These are phyloP conservation scores for Alternaria sp. DNA, from an alignment of 2,329 filamentous ascomycete genomes.

Conservation along the genomic window DNA sequence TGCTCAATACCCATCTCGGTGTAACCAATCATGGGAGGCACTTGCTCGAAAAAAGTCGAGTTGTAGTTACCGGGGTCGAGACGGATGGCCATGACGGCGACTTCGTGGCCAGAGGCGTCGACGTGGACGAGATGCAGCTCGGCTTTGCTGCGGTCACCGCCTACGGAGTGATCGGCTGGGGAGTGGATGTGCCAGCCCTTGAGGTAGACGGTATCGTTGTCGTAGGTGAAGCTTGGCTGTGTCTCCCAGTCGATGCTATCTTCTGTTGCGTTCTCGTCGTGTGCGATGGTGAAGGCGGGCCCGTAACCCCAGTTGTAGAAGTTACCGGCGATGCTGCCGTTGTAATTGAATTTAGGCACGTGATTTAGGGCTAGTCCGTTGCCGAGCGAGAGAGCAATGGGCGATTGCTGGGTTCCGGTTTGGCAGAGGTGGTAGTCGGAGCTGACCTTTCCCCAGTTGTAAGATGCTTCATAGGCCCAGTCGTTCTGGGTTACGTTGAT, in stretches of 20 bases:
- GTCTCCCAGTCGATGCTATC: conserved; percentile 44
- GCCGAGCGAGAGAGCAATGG: conserved; percentile 56
- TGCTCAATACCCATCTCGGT: conserved; percentile 42
- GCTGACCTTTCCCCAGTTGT: conserved; percentile 53
- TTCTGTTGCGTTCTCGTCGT: conserved; percentile 33
- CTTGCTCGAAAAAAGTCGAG: conserved; percentile 55
- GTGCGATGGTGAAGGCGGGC: conserved; percentile 55
- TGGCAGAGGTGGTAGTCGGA: conserved; percentile 59
- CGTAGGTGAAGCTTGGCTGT: conserved; percentile 56
- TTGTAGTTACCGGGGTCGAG: conserved; percentile 56
- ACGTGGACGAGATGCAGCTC: conserved; percentile 62
- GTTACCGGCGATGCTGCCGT: conserved; percentile 48
- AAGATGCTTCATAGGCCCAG: conserved; percentile 36
- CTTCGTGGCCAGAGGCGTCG: conserved; percentile 53
- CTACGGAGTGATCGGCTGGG: conserved; percentile 60
- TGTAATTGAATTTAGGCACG: conserved; percentile 56
- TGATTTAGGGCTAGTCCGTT: conserved; percentile 55
- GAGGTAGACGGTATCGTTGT: conserved; percentile 59
- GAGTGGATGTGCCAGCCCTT: conserved; percentile 62
- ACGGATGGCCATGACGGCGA: conserved; percentile 59
- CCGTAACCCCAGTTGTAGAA: conserved; percentile 63
- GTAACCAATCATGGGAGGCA: conserved; percentile 54
- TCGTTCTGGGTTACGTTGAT: conserved; percentile 22
- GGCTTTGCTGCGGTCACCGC: conserved; percentile 55
- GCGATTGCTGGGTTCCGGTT: conserved; percentile 61